These are phyloP conservation scores for Chaetomium strumarium DNA, from an alignment of 2,329 filamentous ascomycete species.

Conservation along the genomic window DNA sequence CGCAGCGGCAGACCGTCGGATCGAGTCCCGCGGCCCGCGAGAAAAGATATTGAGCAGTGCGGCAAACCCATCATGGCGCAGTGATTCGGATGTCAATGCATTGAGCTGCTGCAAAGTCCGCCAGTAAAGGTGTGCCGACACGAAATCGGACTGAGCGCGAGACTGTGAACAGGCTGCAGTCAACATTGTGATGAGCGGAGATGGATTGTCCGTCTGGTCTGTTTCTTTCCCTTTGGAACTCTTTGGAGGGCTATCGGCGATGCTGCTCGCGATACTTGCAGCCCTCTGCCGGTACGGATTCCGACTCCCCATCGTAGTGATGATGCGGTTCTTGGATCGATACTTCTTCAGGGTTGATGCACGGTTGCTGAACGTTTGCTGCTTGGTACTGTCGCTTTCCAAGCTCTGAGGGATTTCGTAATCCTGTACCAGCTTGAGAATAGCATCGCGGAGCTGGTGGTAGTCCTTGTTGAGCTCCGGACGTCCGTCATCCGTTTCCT, in stretches of 20 bases:
- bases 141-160: conserved; percentile 73
- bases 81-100: conserved; percentile 51
- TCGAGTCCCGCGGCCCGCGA: conserved; percentile 62
- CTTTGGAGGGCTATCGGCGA: conserved; percentile 25
- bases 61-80: conserved; percentile 63
- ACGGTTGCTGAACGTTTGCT: conserved; percentile 62
- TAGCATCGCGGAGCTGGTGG: conserved; percentile 72
- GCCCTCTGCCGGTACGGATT: conserved; percentile 48
- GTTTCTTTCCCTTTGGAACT: conserved; percentile 28
- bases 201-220: conserved; percentile 33
- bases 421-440: conserved; percentile 74
- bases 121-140: conserved; percentile 80
- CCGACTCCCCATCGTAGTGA: conserved; percentile 49
- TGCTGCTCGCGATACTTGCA: conserved; percentile 26
- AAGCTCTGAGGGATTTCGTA: conserved; percentile 70
- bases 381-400: conserved; percentile 52
- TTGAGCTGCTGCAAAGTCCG: conserved; percentile 71
- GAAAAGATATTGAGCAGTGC: conserved; percentile 69
- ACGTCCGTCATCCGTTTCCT: conserved; percentile 48
- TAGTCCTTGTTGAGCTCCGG: conserved; percentile 72
- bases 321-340: conserved; percentile 53
- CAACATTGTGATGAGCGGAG: conserved; percentile 61
- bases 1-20: conserved; percentile 62
- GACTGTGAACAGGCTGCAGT: conserved; percentile 71
- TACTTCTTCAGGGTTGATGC: conserved; percentile 57